Evolutionary conservation across 2,329 filamentous ascomycete genomes (phyloP).

Genomic region (Aspergillus hiratsukae): DNA sequence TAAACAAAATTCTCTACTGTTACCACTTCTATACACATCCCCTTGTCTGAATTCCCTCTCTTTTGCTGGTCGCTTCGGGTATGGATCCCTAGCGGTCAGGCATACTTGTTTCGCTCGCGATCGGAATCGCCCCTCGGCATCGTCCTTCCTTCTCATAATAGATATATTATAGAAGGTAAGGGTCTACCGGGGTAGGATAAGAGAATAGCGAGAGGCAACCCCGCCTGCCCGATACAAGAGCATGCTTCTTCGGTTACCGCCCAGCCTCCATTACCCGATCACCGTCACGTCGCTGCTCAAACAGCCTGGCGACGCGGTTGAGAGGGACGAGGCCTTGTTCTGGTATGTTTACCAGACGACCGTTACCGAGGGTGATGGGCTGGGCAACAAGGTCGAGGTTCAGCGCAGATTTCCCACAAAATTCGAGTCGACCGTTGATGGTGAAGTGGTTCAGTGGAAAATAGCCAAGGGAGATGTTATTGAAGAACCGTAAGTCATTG

Average conservation of each 20-base stretch:
- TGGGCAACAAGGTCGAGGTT: constrained; percentile 68
- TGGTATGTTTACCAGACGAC: constrained; percentile 81
- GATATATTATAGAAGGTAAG: neutral
- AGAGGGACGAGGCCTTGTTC: constrained; percentile 72
- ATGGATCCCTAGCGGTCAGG: constrained; percentile 1
- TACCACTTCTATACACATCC: neutral
- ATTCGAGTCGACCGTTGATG: constrained; percentile 81
- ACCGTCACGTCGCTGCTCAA: constrained; percentile 83
- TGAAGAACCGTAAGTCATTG: constrained; percentile 36
- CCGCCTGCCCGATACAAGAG: constrained; percentile 11
- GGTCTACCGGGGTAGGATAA: neutral
- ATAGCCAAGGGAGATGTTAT: constrained; percentile 50
- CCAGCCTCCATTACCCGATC: constrained; percentile 81
- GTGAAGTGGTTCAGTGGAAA: constrained; percentile 71
- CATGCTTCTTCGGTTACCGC: constrained; percentile 47
- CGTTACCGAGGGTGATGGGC: constrained; percentile 62
- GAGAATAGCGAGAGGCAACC: neutral
- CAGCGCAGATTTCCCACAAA: constrained; percentile 68
- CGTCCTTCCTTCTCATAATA: neutral
- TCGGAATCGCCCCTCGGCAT: neutral
- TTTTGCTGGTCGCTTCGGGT: neutral
- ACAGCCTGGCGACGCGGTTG: constrained; percentile 67
- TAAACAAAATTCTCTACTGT: neutral
- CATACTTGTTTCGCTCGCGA: neutral
- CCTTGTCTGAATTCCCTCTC: neutral